Evolutionary conservation across 2,329 filamentous ascomycete species (phyloP), one percentile per base, ranked within the genome.

Genomic region (Penicillium hordei): DNA sequence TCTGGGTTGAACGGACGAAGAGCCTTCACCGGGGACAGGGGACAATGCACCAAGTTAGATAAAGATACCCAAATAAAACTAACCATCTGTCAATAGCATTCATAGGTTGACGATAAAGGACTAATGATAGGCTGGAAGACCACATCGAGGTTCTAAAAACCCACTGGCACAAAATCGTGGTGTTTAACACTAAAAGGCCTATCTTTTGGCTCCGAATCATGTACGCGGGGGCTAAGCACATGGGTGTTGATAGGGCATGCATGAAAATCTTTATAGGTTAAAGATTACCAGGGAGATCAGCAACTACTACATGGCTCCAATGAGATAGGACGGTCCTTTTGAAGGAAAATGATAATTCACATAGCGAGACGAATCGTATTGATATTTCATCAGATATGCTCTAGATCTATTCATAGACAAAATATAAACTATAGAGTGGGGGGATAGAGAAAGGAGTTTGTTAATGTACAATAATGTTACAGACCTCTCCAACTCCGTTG

Each of bases 1-100:
- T 78, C 42, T 86, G 83, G 83, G 72, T 83, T 59, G 77, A 78
- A 53, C 77, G 81, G 50, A 81, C 80, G 3, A 76, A 75, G 60
- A 76, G 75, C 45, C 68, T 85, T 58, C 75, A 77, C 60, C 74
- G 72, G 52, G 80, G 78, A 19, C 75, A 76, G 40, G 76, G 77
- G 31, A 77, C 74, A 60, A 76, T 76, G 33, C 72, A 69, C 31
- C 52, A 64, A 29, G 7, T 25, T 19, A 10, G 33, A 19, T 51
- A 43, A 50, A 8, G 10, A 51, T 50, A 17, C 9, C 25, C 23
- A 21, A 42, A 27, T 55, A 27, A 17, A 49, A 7, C 13, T 38
- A 48, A 25, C 10, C 4, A n/a, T 15, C 43, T 21, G 13, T 34
- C 15, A 48, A 48, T 48, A n/a, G 21, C 5, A 36, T 25, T n/a